Evolutionary conservation across 2,329 filamentous ascomycete species (phyloP).

Genomic region (Penicillium sp.): DNA sequence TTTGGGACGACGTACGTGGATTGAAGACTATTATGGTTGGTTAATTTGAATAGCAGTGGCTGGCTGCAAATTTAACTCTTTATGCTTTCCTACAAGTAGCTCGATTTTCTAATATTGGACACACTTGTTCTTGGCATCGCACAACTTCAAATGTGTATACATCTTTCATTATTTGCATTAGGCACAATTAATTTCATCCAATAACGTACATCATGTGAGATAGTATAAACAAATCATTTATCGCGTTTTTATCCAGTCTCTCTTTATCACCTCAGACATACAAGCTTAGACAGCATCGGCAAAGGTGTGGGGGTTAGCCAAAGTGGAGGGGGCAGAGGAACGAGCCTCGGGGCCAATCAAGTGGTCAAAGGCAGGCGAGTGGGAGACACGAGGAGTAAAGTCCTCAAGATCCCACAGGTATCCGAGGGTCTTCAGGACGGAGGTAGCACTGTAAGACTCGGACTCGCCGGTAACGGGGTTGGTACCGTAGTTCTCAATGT

Average conservation of each 20-base stretch:
- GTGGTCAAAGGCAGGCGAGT: constrained; percentile 34
- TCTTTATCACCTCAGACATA: background rate
- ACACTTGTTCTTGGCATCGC: background rate
- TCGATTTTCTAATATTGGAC: background rate
- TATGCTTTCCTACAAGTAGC: too few relatives aligned
- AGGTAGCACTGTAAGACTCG: constrained; percentile 29
- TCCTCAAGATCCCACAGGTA: constrained; percentile 34
- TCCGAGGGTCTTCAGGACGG: constrained; percentile 32
- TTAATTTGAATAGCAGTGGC: too few relatives aligned
- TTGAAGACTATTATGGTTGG: too few relatives aligned
- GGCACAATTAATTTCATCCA: constrained; percentile 17
- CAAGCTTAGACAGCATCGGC: constrained; percentile 16
- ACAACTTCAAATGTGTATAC: too few relatives aligned
- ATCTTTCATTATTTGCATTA: constrained; percentile 36
- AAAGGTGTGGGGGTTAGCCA: constrained; percentile 27
- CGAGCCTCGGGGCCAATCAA: constrained; percentile 23
- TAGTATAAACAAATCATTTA: background rate
- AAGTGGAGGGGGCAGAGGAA: constrained; percentile 7
- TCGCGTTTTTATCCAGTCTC: background rate
- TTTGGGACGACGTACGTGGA: too few relatives aligned
- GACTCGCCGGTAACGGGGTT: constrained; percentile 28
- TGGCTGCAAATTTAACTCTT: too few relatives aligned
- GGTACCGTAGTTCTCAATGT: constrained; percentile 30
- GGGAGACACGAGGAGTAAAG: constrained; percentile 28
- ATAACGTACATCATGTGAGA: background rate